phyloP scores from a whole-genome alignment of 495 filamentous ascomycete genomes.

The Aspergillus baeticus region DNA sequence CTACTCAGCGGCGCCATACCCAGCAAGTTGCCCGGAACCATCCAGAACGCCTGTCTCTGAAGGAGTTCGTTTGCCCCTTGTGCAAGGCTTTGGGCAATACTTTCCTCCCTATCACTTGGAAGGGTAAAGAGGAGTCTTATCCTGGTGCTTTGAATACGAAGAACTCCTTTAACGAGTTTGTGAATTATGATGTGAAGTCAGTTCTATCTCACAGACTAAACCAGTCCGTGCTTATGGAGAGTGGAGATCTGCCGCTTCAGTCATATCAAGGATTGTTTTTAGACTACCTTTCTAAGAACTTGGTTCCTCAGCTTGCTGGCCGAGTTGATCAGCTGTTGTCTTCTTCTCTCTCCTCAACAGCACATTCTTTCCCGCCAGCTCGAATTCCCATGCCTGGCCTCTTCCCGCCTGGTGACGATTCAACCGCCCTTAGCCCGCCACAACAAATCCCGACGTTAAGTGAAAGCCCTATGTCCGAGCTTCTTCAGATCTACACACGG shows the following conservation, averaged over 20 bases:
- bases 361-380: conserved; percentile 26
- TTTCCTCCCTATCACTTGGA: conserved; percentile 96
- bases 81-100: conserved; percentile 97
- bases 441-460: conserved; percentile 35
- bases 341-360: conserved; percentile 29
- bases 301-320: conserved; percentile 60
- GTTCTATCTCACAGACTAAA: conserved; percentile 35
- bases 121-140: conserved; percentile 79
- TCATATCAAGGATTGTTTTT: conserved; percentile 59
- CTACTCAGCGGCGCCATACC: conserved; percentile 76
- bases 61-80: conserved; percentile 96
- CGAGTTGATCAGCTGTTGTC: conserved; percentile 52
- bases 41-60: conserved; percentile 69
- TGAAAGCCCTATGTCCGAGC: conserved; percentile 59
- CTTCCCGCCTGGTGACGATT: conserved; percentile 40
- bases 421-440: conserved; percentile 29
- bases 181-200: conserved; percentile 30
- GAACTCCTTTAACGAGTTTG: conserved; percentile 60
- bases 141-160: conserved; percentile 62
- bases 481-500: conserved; percentile 77
- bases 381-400: conserved; percentile 49
- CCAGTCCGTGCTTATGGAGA: conserved; percentile 40
- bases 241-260: conserved; percentile 33
- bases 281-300: conserved; percentile 57
- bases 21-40: conserved; percentile 93